Base-by-base conservation (phyloP, 768 basidiomycete genomes). In the Scleroderma citrinum region DNA sequence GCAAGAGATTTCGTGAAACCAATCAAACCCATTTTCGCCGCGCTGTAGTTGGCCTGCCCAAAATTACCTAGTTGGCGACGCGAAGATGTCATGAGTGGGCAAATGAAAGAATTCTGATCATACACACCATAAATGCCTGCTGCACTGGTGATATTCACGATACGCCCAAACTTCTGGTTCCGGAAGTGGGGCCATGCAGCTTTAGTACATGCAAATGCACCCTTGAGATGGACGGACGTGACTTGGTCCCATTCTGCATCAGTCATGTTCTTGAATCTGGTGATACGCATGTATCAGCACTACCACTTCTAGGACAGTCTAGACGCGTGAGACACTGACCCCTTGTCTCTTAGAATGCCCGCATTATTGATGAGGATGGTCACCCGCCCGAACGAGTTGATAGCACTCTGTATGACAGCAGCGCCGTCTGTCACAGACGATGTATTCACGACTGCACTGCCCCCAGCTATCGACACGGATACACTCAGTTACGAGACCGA, bases 331-430 rank as follows among this genome's bases (percentile, higher is more conserved):
- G 26, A 17, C 37, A 61, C 75, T 35, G 44, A 87, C 87, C 83
- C 85, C 63, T 80, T 88, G 62, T 87, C 88, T 43, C 89, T 75
- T 48, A 92, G 68, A 49, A 96, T 91, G 30, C 94, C 94, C 44
- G 94, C 93, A 72, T 97, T 98, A 72, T 98, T 98, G 59, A 98
- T 85, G 40, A 98, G 80, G 57, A 90, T 83, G n/a, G 85, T 83
- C 37, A 94, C 75, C 3, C 71, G 71, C 0, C 95, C 95, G 67
- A 92, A 97, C 16, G 81, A 76, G 53, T 93, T 82, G 19, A 96
- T 66, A 17, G 93, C 95, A 37, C 79, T 83, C 71, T 89, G 78
- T 54, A 97, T 85, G 51, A 98, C 87, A 38, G 88, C 81, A 13
- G 77, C 77, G 6, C 95, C 95, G 55, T 96, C 90, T 10, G 85